These are phyloP conservation scores for Scenedesmus sp. DNA, from an alignment of 163 green algal genomes.

Conservation along the genomic window DNA sequence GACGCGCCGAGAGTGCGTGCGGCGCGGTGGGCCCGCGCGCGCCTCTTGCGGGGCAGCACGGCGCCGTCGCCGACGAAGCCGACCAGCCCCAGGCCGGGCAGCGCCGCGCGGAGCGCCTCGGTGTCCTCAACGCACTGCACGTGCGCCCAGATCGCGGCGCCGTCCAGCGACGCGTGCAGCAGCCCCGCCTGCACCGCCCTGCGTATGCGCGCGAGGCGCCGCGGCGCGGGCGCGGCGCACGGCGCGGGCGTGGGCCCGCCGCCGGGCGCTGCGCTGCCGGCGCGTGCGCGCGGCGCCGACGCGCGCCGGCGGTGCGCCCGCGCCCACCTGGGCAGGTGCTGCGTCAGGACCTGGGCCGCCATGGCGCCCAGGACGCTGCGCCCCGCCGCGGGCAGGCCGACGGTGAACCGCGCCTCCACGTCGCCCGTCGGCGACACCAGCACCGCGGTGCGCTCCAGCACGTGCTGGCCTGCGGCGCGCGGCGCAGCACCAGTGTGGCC, in stretches of 20 bases:
- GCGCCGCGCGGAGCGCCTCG: constrained; percentile 28
- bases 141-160: constrained; percentile 21
- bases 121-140: constrained; percentile 29
- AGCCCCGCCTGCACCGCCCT: constrained; percentile 62
- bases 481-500: background rate
- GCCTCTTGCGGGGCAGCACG: constrained; percentile 66
- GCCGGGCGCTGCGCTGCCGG: too few species aligned
- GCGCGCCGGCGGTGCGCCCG: too few species aligned
- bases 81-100: constrained; percentile 60
- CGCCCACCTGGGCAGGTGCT: constrained; percentile 54
- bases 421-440: constrained; percentile 39
- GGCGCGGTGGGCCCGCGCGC: background rate
- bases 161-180: constrained; percentile 48
- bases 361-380: constrained; percentile 66
- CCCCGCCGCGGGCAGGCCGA: constrained; percentile 72
- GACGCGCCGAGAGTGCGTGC: too few species aligned
- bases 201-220: background rate
- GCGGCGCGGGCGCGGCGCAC: too few species aligned
- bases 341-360: constrained; percentile 60
- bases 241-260: too few species aligned
- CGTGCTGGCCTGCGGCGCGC: constrained; percentile 67
- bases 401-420: constrained; percentile 76
- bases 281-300: too few species aligned
- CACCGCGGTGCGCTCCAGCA: constrained; percentile 75
- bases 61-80: constrained; percentile 77